phyloP scores from a whole-genome alignment of 176 grass and related monocot genomes.

The Oryza meyeriana region DNA sequence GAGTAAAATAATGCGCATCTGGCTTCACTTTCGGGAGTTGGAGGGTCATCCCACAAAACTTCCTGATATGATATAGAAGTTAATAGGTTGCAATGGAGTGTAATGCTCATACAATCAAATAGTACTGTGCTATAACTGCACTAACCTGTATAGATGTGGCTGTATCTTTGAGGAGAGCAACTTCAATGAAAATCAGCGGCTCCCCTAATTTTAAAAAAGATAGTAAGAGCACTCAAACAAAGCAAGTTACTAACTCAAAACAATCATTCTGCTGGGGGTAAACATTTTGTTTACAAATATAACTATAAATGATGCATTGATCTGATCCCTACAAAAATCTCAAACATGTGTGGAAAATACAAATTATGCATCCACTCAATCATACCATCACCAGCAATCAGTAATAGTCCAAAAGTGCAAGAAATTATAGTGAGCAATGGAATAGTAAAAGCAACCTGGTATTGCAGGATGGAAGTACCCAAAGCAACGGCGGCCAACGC shows the following conservation, averaged over 20 bases:
- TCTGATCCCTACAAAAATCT: not conserved
- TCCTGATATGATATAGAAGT: conserved; percentile 52
- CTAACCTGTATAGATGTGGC: conserved; percentile 85
- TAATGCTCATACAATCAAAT: conserved; percentile 5
- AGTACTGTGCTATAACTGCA: not conserved
- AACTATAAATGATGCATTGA: not conserved
- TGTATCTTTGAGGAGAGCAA: conserved; percentile 87
- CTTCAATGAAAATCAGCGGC: conserved; percentile 95
- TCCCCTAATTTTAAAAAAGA: conserved; percentile 57
- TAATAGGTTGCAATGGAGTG: conserved; percentile 18
- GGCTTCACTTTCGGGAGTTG: conserved; percentile 78
- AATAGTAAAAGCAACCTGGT: conserved; percentile 50
- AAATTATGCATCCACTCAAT: not conserved
- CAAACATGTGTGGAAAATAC: not conserved
- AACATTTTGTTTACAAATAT: not conserved
- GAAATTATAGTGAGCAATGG: not conserved
- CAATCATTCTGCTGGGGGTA: not conserved
- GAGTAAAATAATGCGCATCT: conserved; percentile 95
- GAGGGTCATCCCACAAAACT: conserved; percentile 88
- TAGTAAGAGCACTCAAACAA: not conserved
- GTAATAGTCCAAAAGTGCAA: not conserved
- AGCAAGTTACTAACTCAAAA: not conserved
- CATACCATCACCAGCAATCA: too few species aligned
- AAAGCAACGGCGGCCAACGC: conserved; percentile 83
- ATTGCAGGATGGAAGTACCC: conserved; percentile 97